Percentiles rank a stretch among this genome's conserved stretches.
Conservation (phyloP, 495 filamentous ascomycete species). For the Durotheca rogersii region DNA sequence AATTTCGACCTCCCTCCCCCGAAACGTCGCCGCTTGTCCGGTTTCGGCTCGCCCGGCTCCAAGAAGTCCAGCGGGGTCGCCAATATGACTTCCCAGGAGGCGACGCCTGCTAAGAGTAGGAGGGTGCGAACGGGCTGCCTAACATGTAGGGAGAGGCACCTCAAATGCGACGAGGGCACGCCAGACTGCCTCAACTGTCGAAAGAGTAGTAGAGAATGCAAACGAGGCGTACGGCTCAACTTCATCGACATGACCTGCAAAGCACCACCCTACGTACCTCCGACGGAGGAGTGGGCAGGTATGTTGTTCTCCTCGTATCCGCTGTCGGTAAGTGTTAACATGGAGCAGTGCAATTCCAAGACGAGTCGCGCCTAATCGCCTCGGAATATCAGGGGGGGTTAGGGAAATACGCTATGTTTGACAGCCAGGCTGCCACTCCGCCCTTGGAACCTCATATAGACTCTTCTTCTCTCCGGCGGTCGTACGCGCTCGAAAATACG, state of each 20-base stretch:
- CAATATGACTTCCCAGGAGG: slow-evolving; percentile 32
- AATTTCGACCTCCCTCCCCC: slow-evolving; percentile 28
- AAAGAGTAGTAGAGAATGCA: slow-evolving; percentile 83
- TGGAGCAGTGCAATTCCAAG: slow-evolving; percentile 65
- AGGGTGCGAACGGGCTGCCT: slow-evolving; percentile 76
- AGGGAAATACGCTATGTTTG: slow-evolving; percentile 66
- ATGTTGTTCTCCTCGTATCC: no score
- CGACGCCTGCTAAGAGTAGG: slow-evolving; percentile 58
- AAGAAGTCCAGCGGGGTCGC: slow-evolving; percentile 30
- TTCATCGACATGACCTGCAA: slow-evolving; percentile 84
- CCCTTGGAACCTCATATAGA: slow-evolving; percentile 31
- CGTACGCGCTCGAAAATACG: slow-evolving; percentile 10
- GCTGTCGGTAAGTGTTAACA: no score
- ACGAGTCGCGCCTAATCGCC: slow-evolving; percentile 89
- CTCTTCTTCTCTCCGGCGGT: slow-evolving; percentile 6
- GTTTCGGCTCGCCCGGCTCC: slow-evolving; percentile 7
- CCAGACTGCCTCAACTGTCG: slow-evolving; percentile 83
- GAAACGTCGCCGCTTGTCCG: slow-evolving; percentile 30
- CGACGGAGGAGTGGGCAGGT: slow-evolving; percentile 67
- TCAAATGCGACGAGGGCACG: slow-evolving; percentile 74
- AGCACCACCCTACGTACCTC: slow-evolving; percentile 64
- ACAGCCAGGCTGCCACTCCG: slow-evolving; percentile 32
- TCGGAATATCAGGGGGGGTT: slow-evolving; percentile 87
- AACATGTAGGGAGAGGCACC: slow-evolving; percentile 70
- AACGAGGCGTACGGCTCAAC: slow-evolving; percentile 84